Conservation (phyloP, 1,284 basidiomycete genomes). For the Moniliophthora roreri region DNA sequence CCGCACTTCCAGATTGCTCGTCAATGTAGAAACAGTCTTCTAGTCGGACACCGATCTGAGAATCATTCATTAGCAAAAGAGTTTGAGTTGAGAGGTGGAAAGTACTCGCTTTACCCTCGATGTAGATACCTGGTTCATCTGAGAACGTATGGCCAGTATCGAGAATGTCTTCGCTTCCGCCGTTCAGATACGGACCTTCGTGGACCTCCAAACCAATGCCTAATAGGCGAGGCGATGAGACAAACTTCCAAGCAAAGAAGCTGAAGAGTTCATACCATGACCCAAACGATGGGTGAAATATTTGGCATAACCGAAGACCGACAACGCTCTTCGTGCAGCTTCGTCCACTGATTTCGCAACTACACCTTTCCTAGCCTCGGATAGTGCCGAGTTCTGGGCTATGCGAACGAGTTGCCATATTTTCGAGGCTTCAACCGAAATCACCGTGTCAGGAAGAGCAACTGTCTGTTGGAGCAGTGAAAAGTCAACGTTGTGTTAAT, state of each 20-base stretch:
- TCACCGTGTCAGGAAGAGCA: slow-evolving; percentile 55
- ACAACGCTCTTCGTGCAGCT: slow-evolving; percentile 61
- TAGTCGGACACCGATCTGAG: slow-evolving; percentile 70
- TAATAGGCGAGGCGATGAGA: slow-evolving; percentile 25
- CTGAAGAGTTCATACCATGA: slow-evolving; percentile 55
- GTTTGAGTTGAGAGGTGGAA: neutral
- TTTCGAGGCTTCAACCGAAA: slow-evolving; percentile 51
- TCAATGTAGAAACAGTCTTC: slow-evolving; percentile 82
- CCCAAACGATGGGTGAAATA: slow-evolving; percentile 85
- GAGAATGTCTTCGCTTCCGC: slow-evolving; percentile 61
- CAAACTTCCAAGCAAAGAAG: neutral
- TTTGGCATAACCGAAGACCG: slow-evolving; percentile 42
- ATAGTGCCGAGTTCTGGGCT: slow-evolving; percentile 63
- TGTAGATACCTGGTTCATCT: slow-evolving; percentile 84
- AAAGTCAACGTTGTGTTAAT: too few relatives aligned
- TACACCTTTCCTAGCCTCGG: slow-evolving; percentile 46
- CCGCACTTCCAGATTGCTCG: slow-evolving; percentile 44
- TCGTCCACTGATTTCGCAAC: slow-evolving; percentile 61
- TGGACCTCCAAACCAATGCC: slow-evolving; percentile 85
- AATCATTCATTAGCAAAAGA: neutral
- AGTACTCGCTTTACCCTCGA: slow-evolving; percentile 61
- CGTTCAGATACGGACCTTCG: slow-evolving; percentile 78
- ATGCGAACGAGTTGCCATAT: slow-evolving; percentile 70
- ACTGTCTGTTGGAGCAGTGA: slow-evolving; percentile 63
- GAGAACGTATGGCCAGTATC: slow-evolving; percentile 74